These are phyloP conservation scores for Daldinia caldariorum DNA, from an alignment of 495 filamentous ascomycete genomes.

Conservation along the genomic window DNA sequence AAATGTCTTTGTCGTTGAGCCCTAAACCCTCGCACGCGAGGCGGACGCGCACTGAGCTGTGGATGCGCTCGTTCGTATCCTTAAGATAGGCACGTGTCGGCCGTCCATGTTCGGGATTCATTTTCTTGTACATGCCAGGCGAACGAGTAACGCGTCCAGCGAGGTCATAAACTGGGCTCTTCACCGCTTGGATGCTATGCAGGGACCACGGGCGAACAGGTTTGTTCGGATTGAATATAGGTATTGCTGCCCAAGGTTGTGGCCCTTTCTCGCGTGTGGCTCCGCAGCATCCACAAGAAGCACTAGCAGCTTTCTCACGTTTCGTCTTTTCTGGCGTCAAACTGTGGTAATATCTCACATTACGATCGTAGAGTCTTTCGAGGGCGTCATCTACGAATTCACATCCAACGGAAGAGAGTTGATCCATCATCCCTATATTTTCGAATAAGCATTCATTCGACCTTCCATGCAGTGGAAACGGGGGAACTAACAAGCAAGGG, in stretches of 20 bases:
- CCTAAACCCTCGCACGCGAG: constrained; percentile 64
- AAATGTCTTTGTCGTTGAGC: constrained; percentile 63
- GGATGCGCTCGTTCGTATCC: constrained; percentile 72
- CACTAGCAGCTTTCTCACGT: constrained; percentile 25
- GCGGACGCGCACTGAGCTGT: constrained; percentile 68
- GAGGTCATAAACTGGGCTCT: constrained; percentile 60
- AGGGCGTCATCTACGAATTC: constrained; percentile 64
- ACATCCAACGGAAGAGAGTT: constrained; percentile 69
- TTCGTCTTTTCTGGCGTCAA: constrained; percentile 38
- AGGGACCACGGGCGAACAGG: constrained; percentile 68
- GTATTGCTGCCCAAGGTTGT: constrained; percentile 56
- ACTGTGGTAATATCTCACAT: constrained; percentile 56
- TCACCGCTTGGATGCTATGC: constrained; percentile 62
- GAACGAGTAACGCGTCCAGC: constrained; percentile 63
- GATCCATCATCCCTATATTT: constrained; percentile 70
- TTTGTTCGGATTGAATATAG: constrained; percentile 58
- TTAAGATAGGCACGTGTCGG: constrained; percentile 57
- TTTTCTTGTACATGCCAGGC: constrained; percentile 66
- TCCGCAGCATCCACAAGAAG: constrained; percentile 14
- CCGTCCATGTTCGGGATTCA: constrained; percentile 60
- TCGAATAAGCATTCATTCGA: not conserved
- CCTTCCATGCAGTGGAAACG: constrained; percentile 11
- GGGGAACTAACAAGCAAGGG: constrained; percentile 66
- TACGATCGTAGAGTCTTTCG: constrained; percentile 59
- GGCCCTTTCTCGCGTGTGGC: constrained; percentile 10